A percentile compares a stretch with the other conserved stretches of the same genome.
Evolutionary conservation across 768 basidiomycete genomes (phyloP).

Genomic region (Myochromella boudieri): DNA sequence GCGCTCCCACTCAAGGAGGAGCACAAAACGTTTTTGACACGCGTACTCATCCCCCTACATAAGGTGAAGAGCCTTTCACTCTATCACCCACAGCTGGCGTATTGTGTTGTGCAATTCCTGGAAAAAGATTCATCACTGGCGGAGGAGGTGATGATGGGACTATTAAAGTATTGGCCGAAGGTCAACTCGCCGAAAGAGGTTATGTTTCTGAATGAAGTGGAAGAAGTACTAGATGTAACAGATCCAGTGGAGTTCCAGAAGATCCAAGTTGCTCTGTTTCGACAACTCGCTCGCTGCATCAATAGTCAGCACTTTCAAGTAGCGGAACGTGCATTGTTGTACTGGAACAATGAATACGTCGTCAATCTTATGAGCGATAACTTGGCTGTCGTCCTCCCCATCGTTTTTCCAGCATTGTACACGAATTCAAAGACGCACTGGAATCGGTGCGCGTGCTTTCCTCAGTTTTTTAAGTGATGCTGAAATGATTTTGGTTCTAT

Average conservation of each 20-base stretch:
- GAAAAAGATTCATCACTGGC: conserved; percentile 93
- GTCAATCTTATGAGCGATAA: conserved; percentile 99
- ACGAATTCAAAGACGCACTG: conserved; percentile 96
- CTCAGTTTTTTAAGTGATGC: conserved; percentile 2
- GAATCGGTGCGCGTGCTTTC: conserved; percentile 75
- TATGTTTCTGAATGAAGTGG: conserved; percentile 99
- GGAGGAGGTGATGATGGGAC: conserved; percentile 93
- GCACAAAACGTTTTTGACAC: conserved; percentile 96
- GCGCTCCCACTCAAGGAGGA: conserved; percentile 97
- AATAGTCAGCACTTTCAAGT: conserved; percentile 99
- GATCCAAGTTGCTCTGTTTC: conserved; percentile 90
- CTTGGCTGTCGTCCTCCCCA: conserved; percentile 81
- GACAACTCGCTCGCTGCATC: conserved; percentile 94
- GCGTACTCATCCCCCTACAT: conserved; percentile 92
- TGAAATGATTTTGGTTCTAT: conserved; percentile 1
- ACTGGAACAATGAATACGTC: conserved; percentile 99
- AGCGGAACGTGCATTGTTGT: conserved; percentile 92
- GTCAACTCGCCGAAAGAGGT: conserved; percentile 99
- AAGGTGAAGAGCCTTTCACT: conserved; percentile 97
- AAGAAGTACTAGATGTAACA: conserved; percentile 98
- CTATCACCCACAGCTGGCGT: conserved; percentile 98
- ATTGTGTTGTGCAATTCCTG: conserved; percentile 98
- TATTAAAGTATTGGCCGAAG: conserved; percentile 99
- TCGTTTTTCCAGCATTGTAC: conserved; percentile 96
- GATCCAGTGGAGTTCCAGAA: conserved; percentile 96